Evolutionary conservation across 495 filamentous ascomycete genomes (phyloP).

Genomic region (Astrothelium subdiscretum): DNA sequence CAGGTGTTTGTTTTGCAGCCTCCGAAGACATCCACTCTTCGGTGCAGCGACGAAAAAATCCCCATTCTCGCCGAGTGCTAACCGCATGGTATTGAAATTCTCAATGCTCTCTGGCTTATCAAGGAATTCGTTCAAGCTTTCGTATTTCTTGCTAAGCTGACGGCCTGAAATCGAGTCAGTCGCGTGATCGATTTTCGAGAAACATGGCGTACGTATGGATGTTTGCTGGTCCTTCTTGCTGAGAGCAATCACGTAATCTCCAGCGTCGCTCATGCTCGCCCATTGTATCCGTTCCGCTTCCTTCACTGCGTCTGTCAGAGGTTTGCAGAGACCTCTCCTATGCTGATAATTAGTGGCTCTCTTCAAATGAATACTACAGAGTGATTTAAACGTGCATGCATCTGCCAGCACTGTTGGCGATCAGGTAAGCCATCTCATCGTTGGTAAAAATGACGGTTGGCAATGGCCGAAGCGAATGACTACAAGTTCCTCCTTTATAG

Average conservation of each 20-base stretch:
- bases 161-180: no score
- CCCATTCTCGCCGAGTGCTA: no score
- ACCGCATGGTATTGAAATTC: no score
- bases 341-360: neutral
- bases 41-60: no score
- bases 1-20: neutral
- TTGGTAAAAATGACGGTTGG: neutral
- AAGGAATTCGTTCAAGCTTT: no score
- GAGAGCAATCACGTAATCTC: neutral
- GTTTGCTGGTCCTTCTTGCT: neutral
- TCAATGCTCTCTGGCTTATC: no score
- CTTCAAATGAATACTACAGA: neutral
- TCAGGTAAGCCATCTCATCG: neutral
- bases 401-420: neutral
- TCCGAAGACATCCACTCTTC: no score
- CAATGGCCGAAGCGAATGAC: neutral
- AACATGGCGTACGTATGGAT: neutral
- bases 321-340: neutral
- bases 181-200: neutral
- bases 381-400: neutral
- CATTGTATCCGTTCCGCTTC: neutral
- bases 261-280: neutral
- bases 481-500: neutral
- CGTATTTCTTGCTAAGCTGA: no score
- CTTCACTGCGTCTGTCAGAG: neutral